Conservation (phyloP, 306 rosid genomes). For the Prunus kanzakura region DNA sequence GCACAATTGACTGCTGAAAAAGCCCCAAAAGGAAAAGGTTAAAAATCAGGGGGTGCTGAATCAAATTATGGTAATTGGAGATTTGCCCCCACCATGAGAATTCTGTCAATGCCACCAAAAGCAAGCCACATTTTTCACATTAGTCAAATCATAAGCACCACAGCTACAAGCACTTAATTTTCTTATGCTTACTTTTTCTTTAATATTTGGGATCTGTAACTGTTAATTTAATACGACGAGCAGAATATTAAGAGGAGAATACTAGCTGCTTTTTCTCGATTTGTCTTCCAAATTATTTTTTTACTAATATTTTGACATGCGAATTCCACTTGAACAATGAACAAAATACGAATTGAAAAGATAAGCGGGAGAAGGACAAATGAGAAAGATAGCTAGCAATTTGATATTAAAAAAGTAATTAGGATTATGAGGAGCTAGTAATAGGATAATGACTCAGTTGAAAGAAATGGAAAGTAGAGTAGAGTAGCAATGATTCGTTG, state of each 20-base stretch:
- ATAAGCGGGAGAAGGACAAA: no score
- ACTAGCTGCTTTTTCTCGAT: no score
- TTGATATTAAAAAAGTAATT: neutral
- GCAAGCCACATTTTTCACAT: neutral
- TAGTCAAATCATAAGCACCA: slow-evolving; percentile 9
- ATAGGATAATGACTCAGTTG: slow-evolving; percentile 13
- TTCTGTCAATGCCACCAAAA: neutral
- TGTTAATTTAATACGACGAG: neutral
- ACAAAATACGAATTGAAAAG: no score
- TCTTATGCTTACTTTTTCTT: no score
- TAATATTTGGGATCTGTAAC: no score
- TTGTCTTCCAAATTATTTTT: no score
- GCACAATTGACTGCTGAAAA: slow-evolving; percentile 22
- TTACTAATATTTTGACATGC: no score
- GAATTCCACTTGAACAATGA: no score
- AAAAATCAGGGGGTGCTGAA: neutral
- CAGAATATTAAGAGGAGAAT: neutral
- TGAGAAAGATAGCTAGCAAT: no score
- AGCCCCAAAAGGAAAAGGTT: neutral
- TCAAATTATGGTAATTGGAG: slow-evolving; percentile 22
- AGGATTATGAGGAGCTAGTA: neutral
- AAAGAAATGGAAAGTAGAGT: slow-evolving; percentile 15
- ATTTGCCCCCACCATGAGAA: slow-evolving; percentile 21
- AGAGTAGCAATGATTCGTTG: slow-evolving; percentile 25
- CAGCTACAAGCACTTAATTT: neutral